phyloP scores from a whole-genome alignment of 371 early-diverging fungal genomes.

The Coemansia sp. region DNA sequence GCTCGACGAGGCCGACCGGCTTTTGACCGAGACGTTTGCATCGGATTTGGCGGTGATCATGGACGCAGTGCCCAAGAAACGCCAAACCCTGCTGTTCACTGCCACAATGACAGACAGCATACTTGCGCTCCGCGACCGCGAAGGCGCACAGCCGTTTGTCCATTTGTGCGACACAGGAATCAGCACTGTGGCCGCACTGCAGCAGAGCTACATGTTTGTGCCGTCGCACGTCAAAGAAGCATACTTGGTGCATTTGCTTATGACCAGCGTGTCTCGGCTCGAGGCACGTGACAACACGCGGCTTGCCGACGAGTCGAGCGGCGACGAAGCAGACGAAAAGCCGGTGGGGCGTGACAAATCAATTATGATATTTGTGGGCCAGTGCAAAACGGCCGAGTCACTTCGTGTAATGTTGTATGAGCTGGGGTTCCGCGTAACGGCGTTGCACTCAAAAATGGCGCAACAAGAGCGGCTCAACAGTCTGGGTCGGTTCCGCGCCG shows the following conservation, averaged over 20 bases:
- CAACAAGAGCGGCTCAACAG: slow-evolving; percentile 90
- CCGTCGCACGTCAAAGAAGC: slow-evolving; percentile 91
- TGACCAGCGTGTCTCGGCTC: slow-evolving; percentile 59
- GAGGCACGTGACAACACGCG: slow-evolving; percentile 20
- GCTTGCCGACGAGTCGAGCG: slow-evolving; percentile 16
- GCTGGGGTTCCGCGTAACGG: slow-evolving; percentile 83
- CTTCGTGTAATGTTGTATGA: slow-evolving; percentile 81
- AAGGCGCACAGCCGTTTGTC: slow-evolving; percentile 66
- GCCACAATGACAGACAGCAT: slow-evolving; percentile 89
- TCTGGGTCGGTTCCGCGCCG: slow-evolving; percentile 88
- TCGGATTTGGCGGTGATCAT: slow-evolving; percentile 82
- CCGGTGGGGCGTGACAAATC: slow-evolving; percentile 61
- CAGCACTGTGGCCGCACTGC: slow-evolving; percentile 82
- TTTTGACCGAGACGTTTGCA: slow-evolving; percentile 74
- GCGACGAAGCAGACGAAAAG: neutral
- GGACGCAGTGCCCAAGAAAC: slow-evolving; percentile 68
- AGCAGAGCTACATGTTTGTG: slow-evolving; percentile 90
- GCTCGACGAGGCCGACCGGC: slow-evolving; percentile 97
- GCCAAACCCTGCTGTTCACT: slow-evolving; percentile 91
- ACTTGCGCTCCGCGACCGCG: slow-evolving; percentile 28
- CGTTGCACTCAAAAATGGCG: slow-evolving; percentile 90
- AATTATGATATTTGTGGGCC: slow-evolving; percentile 86
- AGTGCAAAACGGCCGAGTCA: slow-evolving; percentile 79
- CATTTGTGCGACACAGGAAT: slow-evolving; percentile 73
- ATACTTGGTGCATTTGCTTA: slow-evolving; percentile 79